These are phyloP conservation scores for Ceratobasidium sp. DNA, from an alignment of 1,284 basidiomycete species.

Conservation along the genomic window DNA sequence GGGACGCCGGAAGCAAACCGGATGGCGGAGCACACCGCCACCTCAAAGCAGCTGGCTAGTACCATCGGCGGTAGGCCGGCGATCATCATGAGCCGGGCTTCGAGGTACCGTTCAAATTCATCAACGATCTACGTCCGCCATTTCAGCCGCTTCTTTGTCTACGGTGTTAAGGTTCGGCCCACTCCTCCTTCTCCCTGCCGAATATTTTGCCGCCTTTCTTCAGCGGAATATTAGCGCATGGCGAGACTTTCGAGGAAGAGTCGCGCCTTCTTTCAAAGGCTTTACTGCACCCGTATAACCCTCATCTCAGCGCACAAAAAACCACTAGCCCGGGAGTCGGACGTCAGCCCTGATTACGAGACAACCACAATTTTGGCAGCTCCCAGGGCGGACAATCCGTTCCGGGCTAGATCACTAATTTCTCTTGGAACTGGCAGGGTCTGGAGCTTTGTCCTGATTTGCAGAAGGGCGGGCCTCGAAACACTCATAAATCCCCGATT, in stretches of 20 bases:
- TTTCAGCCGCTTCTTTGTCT: background rate
- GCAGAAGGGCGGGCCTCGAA: background rate
- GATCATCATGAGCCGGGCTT: background rate
- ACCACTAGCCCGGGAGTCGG: too few relatives aligned
- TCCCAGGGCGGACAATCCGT: background rate
- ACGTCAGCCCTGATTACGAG: slow-evolving; percentile 2
- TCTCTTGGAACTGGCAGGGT: background rate
- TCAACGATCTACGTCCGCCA: background rate
- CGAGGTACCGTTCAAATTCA: slow-evolving; percentile 3
- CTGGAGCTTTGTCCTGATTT: slow-evolving; percentile 16
- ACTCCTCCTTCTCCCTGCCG: background rate
- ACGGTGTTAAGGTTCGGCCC: background rate
- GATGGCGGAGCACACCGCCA: slow-evolving; percentile 12
- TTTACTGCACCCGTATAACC: background rate
- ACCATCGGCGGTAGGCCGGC: background rate
- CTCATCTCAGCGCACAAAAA: background rate
- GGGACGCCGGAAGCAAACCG: slow-evolving; percentile 40
- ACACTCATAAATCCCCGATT: slow-evolving; percentile 23
- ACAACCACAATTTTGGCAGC: background rate
- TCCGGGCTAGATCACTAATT: slow-evolving; percentile 4
- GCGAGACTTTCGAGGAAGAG: too few relatives aligned
- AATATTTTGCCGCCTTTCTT: background rate
- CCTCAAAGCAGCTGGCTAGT: background rate
- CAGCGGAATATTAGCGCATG: background rate
- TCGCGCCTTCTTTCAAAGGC: too few relatives aligned